Evolutionary conservation across 139 green algal species (phyloP), one percentile per base, ranked within the genome.

Genomic region (Chlamydomonas incerta): DNA sequence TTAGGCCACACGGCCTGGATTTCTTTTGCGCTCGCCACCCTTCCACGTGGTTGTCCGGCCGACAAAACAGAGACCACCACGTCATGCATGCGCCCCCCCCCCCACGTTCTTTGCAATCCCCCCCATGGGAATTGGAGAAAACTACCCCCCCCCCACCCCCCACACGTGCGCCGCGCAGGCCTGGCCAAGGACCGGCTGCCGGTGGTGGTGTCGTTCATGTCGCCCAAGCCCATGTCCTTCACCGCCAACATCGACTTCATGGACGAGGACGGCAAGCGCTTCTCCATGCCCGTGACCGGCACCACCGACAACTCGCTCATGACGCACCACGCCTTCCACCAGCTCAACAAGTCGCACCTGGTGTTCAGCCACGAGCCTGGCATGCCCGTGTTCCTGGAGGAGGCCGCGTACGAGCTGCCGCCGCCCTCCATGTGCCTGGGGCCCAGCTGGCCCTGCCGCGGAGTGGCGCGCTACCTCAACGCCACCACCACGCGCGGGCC

Each of bases 201-300:
- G 17, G 93, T 97, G 74, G 89, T 93, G 29, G 92, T 98, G 9
- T 85, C 74, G 29, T 96, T 97, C 71, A 71, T 74, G 71, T 88
- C 88, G 28, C 66, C 60, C 82, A 92, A 90, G 79, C 92, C 95
- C 0, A 87, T 94, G 26, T 91, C 85, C 82, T 97, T 98, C 88
- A 96, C 93, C 31, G 89, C 92, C 52, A 89, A 87, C 68, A 88
- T 98, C 13, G 94, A 97, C 52, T 96, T 98, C 86, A 85, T 92
- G 75, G 94, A 97, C 85, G 93, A 96, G 63, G 91, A 96, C 52
- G 94, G 92, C 57, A 91, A 92, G 70, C 85, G 92, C 24, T 95
- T 90, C 80, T 88, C 80, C 74, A 86, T 95, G 33, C 87, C 89
- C 15, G 90, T 97, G 20, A 95, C 90, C 2, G 95, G 88, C 57